A percentile compares a stretch with the other conserved stretches of the same genome.
Conservation (phyloP, 2,329 filamentous ascomycete genomes). For the Colletotrichum sp. region DNA sequence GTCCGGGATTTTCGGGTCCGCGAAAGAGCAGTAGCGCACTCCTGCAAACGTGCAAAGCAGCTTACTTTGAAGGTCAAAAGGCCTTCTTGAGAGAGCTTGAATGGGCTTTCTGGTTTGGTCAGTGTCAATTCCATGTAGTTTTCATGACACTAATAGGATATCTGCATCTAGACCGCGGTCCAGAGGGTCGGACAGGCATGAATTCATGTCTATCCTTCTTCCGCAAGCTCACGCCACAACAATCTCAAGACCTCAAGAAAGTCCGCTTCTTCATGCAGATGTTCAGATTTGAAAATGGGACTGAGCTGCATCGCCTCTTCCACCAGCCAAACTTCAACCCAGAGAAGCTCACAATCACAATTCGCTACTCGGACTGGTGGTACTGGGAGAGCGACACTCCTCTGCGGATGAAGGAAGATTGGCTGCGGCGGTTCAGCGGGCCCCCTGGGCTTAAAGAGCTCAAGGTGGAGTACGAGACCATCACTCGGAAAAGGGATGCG, state of each 20-base stretch:
- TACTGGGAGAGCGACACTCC: constrained; percentile 42
- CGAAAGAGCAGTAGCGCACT: constrained; percentile 39
- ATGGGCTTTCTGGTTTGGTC: constrained; percentile 9
- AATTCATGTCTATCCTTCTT: not conserved
- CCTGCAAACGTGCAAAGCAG: constrained; percentile 43
- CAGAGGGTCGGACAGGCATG: not conserved
- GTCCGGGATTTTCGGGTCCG: constrained; percentile 44
- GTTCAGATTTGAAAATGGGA: constrained; percentile 37
- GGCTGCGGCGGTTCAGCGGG: constrained; percentile 33
- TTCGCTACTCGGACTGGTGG: constrained; percentile 57
- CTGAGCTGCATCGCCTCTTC: constrained; percentile 29
- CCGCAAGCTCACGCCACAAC: not conserved
- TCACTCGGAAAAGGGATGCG: constrained; percentile 48
- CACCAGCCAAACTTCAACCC: constrained; percentile 34
- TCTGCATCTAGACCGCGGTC: not conserved
- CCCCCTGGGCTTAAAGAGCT: constrained; percentile 41
- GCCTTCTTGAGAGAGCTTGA: constrained; percentile 6
- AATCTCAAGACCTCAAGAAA: constrained; percentile 23
- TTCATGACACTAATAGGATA: not conserved
- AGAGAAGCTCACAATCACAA: constrained; percentile 43
- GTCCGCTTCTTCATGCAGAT: constrained; percentile 49
- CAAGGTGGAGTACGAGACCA: constrained; percentile 50
- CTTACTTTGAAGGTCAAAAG: not conserved
- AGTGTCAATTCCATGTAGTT: not conserved
- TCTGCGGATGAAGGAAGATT: constrained; percentile 38